Base-by-base conservation (phyloP, 805 yeast species). In the Lipomyces starkeyi region DNA sequence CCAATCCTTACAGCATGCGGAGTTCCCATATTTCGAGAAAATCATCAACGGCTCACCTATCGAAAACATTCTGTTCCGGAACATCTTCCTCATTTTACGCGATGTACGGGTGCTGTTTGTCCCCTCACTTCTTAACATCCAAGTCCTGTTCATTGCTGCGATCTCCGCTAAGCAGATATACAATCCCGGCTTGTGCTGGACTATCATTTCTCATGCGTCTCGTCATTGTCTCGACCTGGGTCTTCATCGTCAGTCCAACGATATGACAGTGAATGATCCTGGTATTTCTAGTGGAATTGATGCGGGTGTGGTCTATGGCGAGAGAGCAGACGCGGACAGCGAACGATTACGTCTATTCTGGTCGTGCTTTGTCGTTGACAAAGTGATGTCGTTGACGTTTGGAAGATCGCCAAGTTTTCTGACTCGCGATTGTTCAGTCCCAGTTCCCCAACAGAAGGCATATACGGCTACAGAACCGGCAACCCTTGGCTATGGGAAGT, bases 181-280 rank as follows among this genome's bases (percentile, higher is more conserved):
- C 53, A 68, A 68, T 54, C 71, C 71, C 22, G 71, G 71, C 11
- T 27, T 68, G 27, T 68, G 71, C 40, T 68, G 71, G 71, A 60
- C 69, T 6, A 65, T 68, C 40, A 62, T 65, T 5, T 64, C 71
- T 13, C 69, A 66, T 55, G 71, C 69, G 4, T 61, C 64, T 3
- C 58, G 71, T 27, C 71, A 68, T 43, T 68, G 71, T 47, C 62
- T 68, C 5, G 71, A 64, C 49, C 62, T 68, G n/a, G 61, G 64
- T 13, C 64, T 68, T 3, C 60, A 68, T 35, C 37, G 34, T 20
- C 65, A 58, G 20, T 20, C 58, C 14, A 27, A 20, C 25, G 59
- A 27, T 14, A 17, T n/a, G 62, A 11, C 6, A 37, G 27, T 25
- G 17, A 58, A 35, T 7, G 13, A 25, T 29, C 49, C 9, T 43